Conservation (phyloP, 768 basidiomycete genomes). For the Lenzites betulinus region DNA sequence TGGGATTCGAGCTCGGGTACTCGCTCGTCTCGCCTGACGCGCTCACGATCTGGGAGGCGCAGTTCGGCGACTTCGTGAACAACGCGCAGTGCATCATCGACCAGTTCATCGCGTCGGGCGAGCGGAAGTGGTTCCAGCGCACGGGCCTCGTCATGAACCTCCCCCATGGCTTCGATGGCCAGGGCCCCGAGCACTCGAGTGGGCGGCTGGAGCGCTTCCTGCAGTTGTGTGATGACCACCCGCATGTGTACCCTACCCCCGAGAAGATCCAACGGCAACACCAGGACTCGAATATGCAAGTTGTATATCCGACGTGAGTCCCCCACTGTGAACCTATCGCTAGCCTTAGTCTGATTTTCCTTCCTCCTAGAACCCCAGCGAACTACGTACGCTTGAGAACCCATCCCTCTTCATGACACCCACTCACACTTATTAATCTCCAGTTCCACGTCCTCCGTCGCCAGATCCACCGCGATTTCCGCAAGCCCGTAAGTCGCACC, state of each 20-base stretch:
- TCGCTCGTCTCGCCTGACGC: conserved; percentile 94
- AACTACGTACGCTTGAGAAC: conserved; percentile 68
- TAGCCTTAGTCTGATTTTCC: background rate
- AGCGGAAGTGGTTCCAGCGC: conserved; percentile 97
- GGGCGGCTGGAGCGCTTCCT: conserved; percentile 95
- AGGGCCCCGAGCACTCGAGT: conserved; percentile 97
- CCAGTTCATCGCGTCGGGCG: conserved; percentile 97
- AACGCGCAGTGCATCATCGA: conserved; percentile 98
- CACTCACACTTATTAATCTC: conserved; percentile 7
- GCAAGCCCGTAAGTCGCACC: conserved; percentile 73
- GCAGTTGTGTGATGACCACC: conserved; percentile 97
- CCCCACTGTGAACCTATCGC: background rate
- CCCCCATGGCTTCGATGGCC: conserved; percentile 97
- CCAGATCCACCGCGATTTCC: conserved; percentile 96
- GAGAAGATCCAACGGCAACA: conserved; percentile 94
- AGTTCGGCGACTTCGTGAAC: conserved; percentile 98
- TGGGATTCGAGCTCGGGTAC: conserved; percentile 98
- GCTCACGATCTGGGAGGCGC: conserved; percentile 97
- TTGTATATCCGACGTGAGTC: conserved; percentile 92
- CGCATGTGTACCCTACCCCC: conserved; percentile 81
- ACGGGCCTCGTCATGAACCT: conserved; percentile 86
- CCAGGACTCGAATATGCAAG: conserved; percentile 99
- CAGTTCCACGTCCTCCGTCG: conserved; percentile 96
- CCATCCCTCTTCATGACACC: conserved; percentile 11
- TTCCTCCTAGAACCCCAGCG: conserved; percentile 70